A percentile compares a stretch with the other conserved stretches of the same genome.
phyloP scores from a whole-genome alignment of 805 yeast genomes.

The Debaryomyces castellii region DNA sequence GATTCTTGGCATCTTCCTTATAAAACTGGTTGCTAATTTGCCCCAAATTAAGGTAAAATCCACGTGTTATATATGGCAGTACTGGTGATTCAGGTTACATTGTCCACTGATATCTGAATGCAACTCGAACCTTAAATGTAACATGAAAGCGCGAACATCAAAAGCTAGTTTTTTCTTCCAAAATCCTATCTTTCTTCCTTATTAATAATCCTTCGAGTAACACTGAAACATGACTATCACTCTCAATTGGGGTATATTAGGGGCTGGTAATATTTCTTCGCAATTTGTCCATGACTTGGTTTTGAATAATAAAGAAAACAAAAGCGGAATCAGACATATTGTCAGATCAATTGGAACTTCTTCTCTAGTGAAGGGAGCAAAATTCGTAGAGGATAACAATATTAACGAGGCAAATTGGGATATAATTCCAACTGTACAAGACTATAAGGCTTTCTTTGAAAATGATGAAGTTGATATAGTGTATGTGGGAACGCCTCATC shows the following conservation, averaged over 20 bases:
- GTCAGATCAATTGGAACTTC: slow-evolving; percentile 43
- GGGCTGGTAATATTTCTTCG: slow-evolving; percentile 49
- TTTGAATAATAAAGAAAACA: slow-evolving; percentile 22
- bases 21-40: not conserved
- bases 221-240: slow-evolving; percentile 4
- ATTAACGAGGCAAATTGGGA: slow-evolving; percentile 22
- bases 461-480: slow-evolving; percentile 47
- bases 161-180: not conserved
- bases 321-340: slow-evolving; percentile 27
- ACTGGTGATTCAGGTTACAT: slow-evolving; percentile 49
- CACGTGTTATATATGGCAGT: slow-evolving; percentile 40
- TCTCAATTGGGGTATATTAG: slow-evolving; percentile 48
- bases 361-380: slow-evolving; percentile 30
- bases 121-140: not conserved
- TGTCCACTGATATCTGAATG: not conserved
- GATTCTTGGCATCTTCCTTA: not conserved
- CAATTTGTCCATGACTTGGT: slow-evolving; percentile 42
- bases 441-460: slow-evolving; percentile 46
- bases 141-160: not conserved
- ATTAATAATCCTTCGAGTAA: not conserved
- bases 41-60: not conserved
- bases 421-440: slow-evolving; percentile 22
- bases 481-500: slow-evolving; percentile 57
- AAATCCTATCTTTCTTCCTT: too few species aligned
- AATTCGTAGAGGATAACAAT: slow-evolving; percentile 23